Base-by-base conservation (phyloP, 2,329 filamentous ascomycete species). In the Leptosphaerulina australis region DNA sequence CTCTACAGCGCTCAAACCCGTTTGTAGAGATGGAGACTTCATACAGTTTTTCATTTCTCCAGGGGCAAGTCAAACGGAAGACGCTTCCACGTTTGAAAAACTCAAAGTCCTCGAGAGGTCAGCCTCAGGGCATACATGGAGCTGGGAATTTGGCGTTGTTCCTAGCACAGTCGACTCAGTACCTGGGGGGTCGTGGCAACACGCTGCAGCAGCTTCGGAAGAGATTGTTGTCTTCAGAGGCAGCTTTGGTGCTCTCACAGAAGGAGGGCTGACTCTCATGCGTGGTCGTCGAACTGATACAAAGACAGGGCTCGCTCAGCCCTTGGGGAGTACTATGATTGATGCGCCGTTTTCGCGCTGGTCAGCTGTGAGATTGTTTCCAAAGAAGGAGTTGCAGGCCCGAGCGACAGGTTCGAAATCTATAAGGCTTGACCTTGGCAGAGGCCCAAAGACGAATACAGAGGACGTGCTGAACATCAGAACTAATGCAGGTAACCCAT, bases 241-340 rank as follows among this genome's bases (percentile, higher is more conserved):
- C 20, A 76, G 80, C 48, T 90, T 90, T 64, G 86, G 87, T 17
- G 84, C 81, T 8, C 72, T 87, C 14, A 85, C 86, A 0, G 80
- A 83, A 40, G 73, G 79, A 12, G 87, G 85, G 2, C 53, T 74
- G 46, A 64, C 56, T 7, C 40, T 73, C 17, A 63, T 55, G 45
- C 56, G 53, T 21, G 43, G 38, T 25, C 7, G 44, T 26, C 8
- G 30, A 18, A 8, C 26, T 28, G 25, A 37, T 24, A 26, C 5
- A 2, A 33, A 17, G 35, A 44, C 14, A 24, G 44, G 28, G 11
- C 12, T 12, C 15, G 20, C 44, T 49, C 44, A 55, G 31, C 15
- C 2, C 18, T 61, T 17, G 58, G 49, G 8, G 14, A 57, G 66
- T 18, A 77, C 77, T 4, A 82, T 78, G 55, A 63, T 83, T 22